Conservation (phyloP, 345 rosid species). For the Brassica incana region DNA sequence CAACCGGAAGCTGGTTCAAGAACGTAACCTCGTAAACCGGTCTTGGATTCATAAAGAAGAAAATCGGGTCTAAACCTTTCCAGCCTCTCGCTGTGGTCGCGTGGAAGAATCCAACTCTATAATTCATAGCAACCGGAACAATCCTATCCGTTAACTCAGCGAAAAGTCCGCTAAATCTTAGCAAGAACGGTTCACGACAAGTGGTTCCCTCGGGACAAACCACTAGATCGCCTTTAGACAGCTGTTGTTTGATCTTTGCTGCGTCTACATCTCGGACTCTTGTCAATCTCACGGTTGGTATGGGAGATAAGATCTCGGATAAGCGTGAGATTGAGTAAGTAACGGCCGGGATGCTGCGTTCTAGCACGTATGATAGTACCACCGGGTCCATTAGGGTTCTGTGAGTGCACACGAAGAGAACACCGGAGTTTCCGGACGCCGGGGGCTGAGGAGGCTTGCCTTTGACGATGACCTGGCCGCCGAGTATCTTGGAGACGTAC, state of each 20-base stretch:
- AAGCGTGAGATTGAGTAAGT: background rate
- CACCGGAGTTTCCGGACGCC: background rate
- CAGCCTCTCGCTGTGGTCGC: background rate
- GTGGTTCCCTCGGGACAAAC: background rate
- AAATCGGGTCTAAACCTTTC: background rate
- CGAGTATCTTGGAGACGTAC: background rate
- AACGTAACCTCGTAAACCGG: constrained; percentile 73
- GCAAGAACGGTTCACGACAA: background rate
- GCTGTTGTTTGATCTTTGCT: background rate
- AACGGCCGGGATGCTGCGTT: background rate
- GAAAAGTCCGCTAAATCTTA: background rate
- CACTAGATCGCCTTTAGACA: background rate
- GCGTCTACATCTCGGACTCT: background rate
- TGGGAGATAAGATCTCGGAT: background rate
- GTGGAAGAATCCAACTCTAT: background rate
- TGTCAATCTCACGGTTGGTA: background rate
- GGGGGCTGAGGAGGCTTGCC: background rate
- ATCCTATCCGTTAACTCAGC: background rate
- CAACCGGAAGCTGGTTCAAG: constrained; percentile 59
- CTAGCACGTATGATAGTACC: background rate
- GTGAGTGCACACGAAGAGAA: background rate
- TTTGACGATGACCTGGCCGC: background rate
- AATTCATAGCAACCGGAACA: background rate
- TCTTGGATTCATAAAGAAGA: constrained; percentile 57
- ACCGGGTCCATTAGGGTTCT: background rate